Base-by-base conservation (phyloP, 2,329 filamentous ascomycete genomes). In the Alternaria metachromatica region DNA sequence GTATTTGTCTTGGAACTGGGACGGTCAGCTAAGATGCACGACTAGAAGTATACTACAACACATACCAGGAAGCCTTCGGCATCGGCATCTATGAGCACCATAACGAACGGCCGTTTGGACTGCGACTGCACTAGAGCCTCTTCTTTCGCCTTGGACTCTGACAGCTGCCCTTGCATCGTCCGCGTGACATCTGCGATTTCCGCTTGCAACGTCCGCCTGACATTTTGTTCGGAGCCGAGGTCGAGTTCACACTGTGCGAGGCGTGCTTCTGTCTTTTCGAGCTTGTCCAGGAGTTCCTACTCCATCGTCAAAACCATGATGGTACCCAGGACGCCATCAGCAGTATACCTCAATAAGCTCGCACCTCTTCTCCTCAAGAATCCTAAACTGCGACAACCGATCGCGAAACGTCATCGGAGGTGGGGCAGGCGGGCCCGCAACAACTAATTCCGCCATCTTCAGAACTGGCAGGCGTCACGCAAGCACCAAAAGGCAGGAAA, bases 41-140 rank as follows among this genome's bases (percentile, higher is more conserved):
- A n/a, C 7, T n/a, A 9, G 15, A n/a, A n/a, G 33, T 46, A 20
- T 30, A n/a, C 13, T 21, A 15, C 12, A 13, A 25, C 5, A 65
- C 71, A 4, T 69, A 80, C 78, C 46, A 78, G 57, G 56, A 79
- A 80, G 8, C 77, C 78, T 18, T 80, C 78, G 5, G 76, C 75
- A 65, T 79, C 77, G 21, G 77, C 76, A 43, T 80, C 78, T n/a
- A 80, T 73, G 9, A 80, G 75, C 2, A 79, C 75, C 7, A 80
- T 62, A 11, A 71, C 77, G 30, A 79, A 80, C 21, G 78, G 78
- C 43, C 78, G 70, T 60, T 72, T 70, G 58, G 76, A 68, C 74
- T 79, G 77, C 54, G 70, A 73, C 58, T 74, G 72, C 55, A 70
- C 71, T 46, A 79, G 59, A 18, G 73, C 72, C 43, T 68, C 72